These are phyloP conservation scores for Diaporthe longicolla DNA, from an alignment of 2,329 filamentous ascomycete species.

Conservation along the genomic window DNA sequence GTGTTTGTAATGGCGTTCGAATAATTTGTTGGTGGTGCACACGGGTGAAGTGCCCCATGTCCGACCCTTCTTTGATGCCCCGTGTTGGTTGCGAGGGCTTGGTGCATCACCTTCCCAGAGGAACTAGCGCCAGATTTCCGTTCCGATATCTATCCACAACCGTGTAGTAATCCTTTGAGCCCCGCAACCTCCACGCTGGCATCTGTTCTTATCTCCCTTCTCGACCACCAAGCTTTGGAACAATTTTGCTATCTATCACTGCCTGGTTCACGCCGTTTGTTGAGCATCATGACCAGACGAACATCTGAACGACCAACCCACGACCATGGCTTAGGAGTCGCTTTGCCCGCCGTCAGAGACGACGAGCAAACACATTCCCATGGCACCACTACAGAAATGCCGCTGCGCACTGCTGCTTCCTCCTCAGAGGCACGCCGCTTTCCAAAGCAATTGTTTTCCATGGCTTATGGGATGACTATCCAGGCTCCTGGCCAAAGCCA, in stretches of 20 bases:
- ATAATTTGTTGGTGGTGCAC: no score
- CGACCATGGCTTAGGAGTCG: not conserved
- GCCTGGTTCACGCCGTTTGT: not conserved
- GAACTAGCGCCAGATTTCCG: constrained; percentile 7
- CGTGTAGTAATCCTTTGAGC: not conserved
- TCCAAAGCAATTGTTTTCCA: constrained; percentile 37
- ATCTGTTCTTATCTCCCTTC: not conserved
- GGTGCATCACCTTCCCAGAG: constrained; percentile 3
- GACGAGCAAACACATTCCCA: not conserved
- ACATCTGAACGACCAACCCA: not conserved
- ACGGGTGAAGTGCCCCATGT: no score
- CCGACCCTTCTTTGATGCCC: no score
- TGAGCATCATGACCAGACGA: constrained; percentile 5
- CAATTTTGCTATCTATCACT: not conserved
- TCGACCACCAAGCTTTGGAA: not conserved
- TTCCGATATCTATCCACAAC: not conserved
- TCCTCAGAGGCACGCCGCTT: not conserved
- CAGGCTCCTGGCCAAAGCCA: not conserved
- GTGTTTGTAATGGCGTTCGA: no score
- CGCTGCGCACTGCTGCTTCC: not conserved
- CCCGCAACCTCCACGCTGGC: not conserved
- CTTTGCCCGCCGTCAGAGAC: not conserved
- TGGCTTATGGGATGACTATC: constrained; percentile 38
- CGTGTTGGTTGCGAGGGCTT: not conserved
- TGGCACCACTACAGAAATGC: constrained; percentile 3